phyloP scores from a whole-genome alignment of 768 basidiomycete species.

The Serendipita sp. region DNA sequence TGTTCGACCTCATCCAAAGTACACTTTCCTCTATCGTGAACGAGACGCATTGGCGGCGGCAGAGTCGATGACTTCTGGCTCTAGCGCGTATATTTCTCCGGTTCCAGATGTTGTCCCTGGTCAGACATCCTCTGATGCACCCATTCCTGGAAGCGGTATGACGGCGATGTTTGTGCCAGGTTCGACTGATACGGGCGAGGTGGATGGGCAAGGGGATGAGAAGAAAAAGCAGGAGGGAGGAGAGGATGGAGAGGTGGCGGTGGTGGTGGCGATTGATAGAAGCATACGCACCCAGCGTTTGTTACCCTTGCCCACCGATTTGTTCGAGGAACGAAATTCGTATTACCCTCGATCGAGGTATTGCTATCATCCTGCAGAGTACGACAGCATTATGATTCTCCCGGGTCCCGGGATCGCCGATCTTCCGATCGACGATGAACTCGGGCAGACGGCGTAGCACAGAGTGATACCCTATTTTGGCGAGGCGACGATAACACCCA shows the following conservation, averaged over 20 bases:
- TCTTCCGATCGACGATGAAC: not conserved
- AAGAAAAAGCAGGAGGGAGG: not conserved
- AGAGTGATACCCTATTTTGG: not conserved
- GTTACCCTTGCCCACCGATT: not conserved
- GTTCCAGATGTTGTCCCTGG: too few species aligned
- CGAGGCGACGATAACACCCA: too few species aligned
- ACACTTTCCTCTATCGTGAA: not conserved
- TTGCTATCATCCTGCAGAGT: conserved; percentile 1
- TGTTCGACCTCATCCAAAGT: not conserved
- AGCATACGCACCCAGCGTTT: not conserved
- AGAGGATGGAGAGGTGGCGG: not conserved
- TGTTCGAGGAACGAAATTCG: not conserved
- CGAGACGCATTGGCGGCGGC: not conserved
- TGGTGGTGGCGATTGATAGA: not conserved
- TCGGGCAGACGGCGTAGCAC: not conserved
- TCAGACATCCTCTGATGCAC: too few species aligned
- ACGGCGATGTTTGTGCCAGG: too few species aligned
- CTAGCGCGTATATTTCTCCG: too few species aligned
- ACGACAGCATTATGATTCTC: not conserved
- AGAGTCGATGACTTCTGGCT: too few species aligned
- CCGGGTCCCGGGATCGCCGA: not conserved
- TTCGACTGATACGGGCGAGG: too few species aligned
- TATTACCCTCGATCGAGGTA: not conserved
- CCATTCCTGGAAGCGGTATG: too few species aligned
- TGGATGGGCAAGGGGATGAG: too few species aligned